Conservation (phyloP, 225 moss, liverwort and hornwort species). For the Physcomitrium patens region DNA sequence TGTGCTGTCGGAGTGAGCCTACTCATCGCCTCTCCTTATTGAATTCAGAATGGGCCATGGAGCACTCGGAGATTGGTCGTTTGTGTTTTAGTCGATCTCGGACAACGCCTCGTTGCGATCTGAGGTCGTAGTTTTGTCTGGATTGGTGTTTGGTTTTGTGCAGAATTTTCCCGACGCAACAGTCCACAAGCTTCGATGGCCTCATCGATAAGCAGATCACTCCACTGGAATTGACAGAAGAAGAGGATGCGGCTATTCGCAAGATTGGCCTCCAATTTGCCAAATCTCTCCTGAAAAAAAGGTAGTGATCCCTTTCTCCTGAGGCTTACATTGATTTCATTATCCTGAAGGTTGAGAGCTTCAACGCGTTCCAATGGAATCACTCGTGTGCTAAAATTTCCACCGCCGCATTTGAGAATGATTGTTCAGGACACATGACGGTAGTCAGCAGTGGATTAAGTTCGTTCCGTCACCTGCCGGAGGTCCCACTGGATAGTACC, state of each 20-base stretch:
- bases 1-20: constrained; percentile 71
- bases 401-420: too few species aligned
- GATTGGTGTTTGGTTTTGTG: neutral
- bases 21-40: neutral
- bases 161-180: constrained; percentile 72
- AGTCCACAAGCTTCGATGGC: constrained; percentile 74
- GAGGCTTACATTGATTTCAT: neutral
- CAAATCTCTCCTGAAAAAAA: constrained; percentile 37
- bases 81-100: neutral
- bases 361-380: too few species aligned
- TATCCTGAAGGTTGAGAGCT: neutral
- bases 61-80: neutral
- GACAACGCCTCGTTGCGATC: neutral
- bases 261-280: constrained; percentile 54
- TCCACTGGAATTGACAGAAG: constrained; percentile 44
- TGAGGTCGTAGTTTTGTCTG: neutral
- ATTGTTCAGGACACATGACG: constrained; percentile 59
- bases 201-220: constrained; percentile 52
- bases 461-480: constrained; percentile 69
- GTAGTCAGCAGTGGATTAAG: constrained; percentile 69
- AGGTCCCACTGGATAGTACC: constrained; percentile 72
- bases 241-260: constrained; percentile 32
- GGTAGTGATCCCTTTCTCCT: constrained; percentile 26
- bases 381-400: too few species aligned
- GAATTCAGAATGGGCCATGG: neutral